Base-by-base conservation (phyloP, 1,139 yeast species). In the Protomyces gravidus region DNA sequence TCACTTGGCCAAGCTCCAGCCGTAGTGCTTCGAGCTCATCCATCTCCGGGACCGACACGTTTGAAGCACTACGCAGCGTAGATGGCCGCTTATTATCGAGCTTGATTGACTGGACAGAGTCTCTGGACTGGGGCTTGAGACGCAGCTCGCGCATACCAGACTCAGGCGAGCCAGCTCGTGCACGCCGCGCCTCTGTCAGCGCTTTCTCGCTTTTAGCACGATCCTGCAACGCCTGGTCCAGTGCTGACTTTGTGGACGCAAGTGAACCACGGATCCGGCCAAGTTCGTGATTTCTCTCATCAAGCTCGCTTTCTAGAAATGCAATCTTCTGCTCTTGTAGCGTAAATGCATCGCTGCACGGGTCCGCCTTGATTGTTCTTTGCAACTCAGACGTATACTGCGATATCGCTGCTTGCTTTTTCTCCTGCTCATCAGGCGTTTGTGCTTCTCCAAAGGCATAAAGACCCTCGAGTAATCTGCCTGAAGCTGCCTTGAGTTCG, bases 121-220 rank as follows among this genome's bases (percentile, higher is more conserved):
- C 42, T 5, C 58, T 45, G 5, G 39, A 28, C 21, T 56, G 51
- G 2, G 55, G 50, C 50, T 62, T 58, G 2, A 65, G 61, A 19
- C 64, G 52, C 21, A 65, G 52, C 46, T 65, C 67, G 3, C 67
- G 65, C 23, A 65, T 57, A 5, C 66, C 66, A 21, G 39, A 30
- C 9, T 60, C 48, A 15, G 62, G 26, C 17, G 55, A 9, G 6
- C 57, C 17, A 2, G 32, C 23, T 15, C 46, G 51, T 25, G 61
- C 63, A 27, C 55, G 61, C 7, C 66, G 59, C 5, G 59, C 53
- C 17, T 63, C 65, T 39, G 42, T 56, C 50, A 64, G 45, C 11
- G 58, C 62, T 21, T 64, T 57, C 27, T 63, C 65, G 19, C 57
- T 30, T 27, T 62, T 57, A 6, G 30, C 17, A 28, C 50, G 56